phyloP scores from a whole-genome alignment of 176 grass and related monocot species.

The Hsuehochloa calcarea region DNA sequence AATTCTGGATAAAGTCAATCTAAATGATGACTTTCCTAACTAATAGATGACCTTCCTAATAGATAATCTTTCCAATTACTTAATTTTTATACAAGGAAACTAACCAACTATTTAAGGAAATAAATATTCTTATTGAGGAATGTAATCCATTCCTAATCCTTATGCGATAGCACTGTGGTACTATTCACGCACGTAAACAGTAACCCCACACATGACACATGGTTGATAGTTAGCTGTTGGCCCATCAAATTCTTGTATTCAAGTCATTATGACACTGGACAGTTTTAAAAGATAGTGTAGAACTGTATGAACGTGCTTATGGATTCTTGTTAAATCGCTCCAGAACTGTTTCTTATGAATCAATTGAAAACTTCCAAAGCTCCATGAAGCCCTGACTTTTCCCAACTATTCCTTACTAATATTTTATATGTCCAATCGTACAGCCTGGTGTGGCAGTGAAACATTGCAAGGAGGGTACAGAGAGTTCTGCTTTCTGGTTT shows the following conservation, averaged over 20 bases:
- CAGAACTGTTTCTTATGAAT: background rate
- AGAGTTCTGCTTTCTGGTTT: constrained; percentile 99
- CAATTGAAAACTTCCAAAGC: background rate
- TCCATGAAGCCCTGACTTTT: background rate
- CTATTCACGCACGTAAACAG: too few relatives aligned
- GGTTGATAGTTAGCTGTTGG: background rate
- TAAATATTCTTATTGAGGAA: too few relatives aligned
- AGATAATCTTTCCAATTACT: too few relatives aligned
- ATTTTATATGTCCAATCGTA: constrained; percentile 45
- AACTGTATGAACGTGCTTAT: background rate
- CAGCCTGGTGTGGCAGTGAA: constrained; percentile 78
- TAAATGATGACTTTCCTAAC: too few relatives aligned
- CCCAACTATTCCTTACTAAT: constrained; percentile 6
- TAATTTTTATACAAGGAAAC: too few relatives aligned
- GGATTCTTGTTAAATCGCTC: background rate
- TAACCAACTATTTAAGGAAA: too few relatives aligned
- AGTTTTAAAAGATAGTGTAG: background rate
- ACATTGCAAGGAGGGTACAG: constrained; percentile 90
- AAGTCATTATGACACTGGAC: background rate
- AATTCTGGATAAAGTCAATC: too few relatives aligned
- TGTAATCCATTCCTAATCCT: too few relatives aligned
- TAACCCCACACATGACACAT: too few relatives aligned
- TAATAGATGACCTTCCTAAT: too few relatives aligned
- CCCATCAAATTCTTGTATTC: background rate
- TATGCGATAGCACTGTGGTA: too few relatives aligned